These are phyloP conservation scores for Leccinum uliginosum DNA, from an alignment of 768 basidiomycete species.

Conservation along the genomic window DNA sequence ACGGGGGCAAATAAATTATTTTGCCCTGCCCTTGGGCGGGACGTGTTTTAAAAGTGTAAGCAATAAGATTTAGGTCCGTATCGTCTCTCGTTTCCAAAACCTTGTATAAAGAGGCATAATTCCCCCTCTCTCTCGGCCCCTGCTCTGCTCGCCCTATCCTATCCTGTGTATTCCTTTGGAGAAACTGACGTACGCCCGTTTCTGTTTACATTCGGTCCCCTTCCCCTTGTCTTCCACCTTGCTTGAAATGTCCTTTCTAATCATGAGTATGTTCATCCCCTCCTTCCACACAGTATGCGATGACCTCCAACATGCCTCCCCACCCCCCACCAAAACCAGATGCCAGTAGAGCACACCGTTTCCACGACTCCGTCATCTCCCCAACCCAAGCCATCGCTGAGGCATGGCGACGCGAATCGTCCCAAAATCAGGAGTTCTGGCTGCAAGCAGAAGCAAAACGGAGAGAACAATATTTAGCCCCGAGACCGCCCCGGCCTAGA, in stretches of 20 bases:
- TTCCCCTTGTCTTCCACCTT: conserved; percentile 2
- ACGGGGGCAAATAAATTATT: neutral
- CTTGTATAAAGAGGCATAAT: conserved; percentile 31
- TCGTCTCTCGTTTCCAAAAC: conserved; percentile 20
- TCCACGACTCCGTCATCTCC: conserved; percentile 33
- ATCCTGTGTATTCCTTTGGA: conserved; percentile 23
- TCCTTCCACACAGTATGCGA: conserved; percentile 28
- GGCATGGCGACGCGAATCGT: conserved; percentile 62
- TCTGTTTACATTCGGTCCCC: conserved; percentile 27
- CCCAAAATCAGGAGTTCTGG: conserved; percentile 59
- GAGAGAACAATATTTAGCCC: conserved; percentile 40
- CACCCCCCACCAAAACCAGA: conserved; percentile 30
- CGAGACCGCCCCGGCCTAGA: conserved; percentile 33
- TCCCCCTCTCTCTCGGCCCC: conserved; percentile 26
- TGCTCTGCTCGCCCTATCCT: conserved; percentile 24
- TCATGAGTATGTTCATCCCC: conserved; percentile 27
- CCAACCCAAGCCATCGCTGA: conserved; percentile 64
- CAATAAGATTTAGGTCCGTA: conserved; percentile 26
- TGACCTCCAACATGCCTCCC: conserved; percentile 33
- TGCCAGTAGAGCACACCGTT: conserved; percentile 26
- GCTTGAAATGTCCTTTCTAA: conserved; percentile 18
- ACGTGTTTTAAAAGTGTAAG: conserved; percentile 24
- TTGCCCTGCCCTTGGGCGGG: conserved; percentile 19
- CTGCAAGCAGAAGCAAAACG: conserved; percentile 47
- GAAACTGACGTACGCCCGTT: conserved; percentile 34